Base-by-base conservation (phyloP, 2,329 filamentous ascomycete species). In the Scedosporium apiospermum region DNA sequence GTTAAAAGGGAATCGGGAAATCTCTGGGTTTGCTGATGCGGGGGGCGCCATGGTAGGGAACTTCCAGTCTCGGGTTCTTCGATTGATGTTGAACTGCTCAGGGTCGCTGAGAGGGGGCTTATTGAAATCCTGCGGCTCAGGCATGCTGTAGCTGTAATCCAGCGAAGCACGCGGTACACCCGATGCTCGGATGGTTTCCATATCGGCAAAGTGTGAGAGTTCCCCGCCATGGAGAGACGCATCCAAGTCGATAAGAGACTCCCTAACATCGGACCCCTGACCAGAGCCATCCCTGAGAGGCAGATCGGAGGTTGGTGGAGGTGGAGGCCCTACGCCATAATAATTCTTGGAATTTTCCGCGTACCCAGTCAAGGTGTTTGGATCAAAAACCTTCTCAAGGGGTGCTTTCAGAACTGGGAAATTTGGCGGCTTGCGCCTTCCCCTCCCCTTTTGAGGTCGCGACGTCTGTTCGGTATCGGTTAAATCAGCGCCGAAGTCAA, bases 181-280 rank as follows among this genome's bases (percentile, higher is more conserved):
- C 6, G 73, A 76, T n/a, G 80, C 77, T 64, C 75, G 80, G 65
- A 88, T 83, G 4, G 85, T 88, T 62, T 82, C 81, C 77, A 87
- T 77, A 66, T 87, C 84, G 44, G 80, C 80, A 65, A 86, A 87
- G 61, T 77, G 80, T 1, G 84, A 83, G 1, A 85, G 74, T 3
- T 82, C 81, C 44, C 76, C 79, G 1, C 82, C 82, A 53, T 80
- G 76, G 6, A 88, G 74, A 18, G 84, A 86, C 2, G 79, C 82
- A 65, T 87, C 86, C 6, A 88, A 77, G 66, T 88, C 85, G 63
- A 88, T 88, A 18, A 88, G 76, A 0, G 85, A 86, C 68, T 88
- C 84, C 62, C 82, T 76, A n/a, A 87, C 78, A 3, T 80, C 72
- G 71, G 66, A 77, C 10, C 57, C 61, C 14, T 63, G 61, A 16